Base-by-base conservation (phyloP, 2,329 filamentous ascomycete genomes). In the Ilyonectria mors-panacis region DNA sequence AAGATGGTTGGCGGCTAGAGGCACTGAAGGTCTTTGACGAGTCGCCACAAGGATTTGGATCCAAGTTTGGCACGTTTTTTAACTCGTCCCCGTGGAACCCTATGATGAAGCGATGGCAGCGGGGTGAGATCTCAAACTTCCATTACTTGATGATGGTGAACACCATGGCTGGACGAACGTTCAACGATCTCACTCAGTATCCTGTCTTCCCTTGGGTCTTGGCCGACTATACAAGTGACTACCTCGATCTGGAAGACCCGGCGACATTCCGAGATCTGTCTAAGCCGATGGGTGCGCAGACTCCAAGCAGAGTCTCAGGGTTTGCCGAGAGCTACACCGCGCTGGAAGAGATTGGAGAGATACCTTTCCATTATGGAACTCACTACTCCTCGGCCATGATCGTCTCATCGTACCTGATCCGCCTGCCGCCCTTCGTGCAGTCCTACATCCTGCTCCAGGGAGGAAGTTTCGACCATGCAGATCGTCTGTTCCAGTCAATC, bases 361-460 rank as follows among this genome's bases (percentile, higher is more conserved):
- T 93, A 1, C 93, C 96, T 0, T 99, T 98, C 78, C 96, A 99
- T 78, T 99, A 98, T 73, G 96, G 96, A 19, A 99, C 97, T 0
- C 97, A 99, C 79, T 99, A 99, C 80, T 98, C 96, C 1, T 98
- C 96, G 2, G 96, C 96, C 8, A 99, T 98, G 96, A 98, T 97
- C 66, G 96, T 99, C 7, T 94, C 94, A 13, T 98, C 95, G 0
- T 99, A 98, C 76, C 87, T 99, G 45, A 98, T 99, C 75, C 92
- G 96, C 19, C 86, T 99, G 17, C 95, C 97, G 57, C 96, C 96
- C 0, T 99, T 98, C 78, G 95, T 98, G 26, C 94, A 98, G 74
- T 97, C 96, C 0, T 98, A 97, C 77, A 89, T 98, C 21, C 85
- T 98, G 9, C 88, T 99, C 2, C 96, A 99, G 80, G 96, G 96